Base-by-base conservation (phyloP, 1,139 yeast species). In the Sugiyamaella paludigena region DNA sequence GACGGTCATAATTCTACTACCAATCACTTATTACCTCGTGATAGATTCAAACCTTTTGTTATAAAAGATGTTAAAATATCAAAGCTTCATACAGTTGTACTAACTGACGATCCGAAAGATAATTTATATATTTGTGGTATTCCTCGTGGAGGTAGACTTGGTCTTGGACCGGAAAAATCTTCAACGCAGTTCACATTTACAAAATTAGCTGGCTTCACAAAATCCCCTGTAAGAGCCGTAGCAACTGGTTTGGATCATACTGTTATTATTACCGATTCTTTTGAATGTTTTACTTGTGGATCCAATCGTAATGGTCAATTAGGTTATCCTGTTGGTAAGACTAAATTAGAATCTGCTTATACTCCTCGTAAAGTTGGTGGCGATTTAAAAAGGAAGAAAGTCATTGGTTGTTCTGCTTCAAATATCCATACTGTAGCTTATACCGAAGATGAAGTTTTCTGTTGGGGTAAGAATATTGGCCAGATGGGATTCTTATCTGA, bases 401-500 rank as follows among this genome's bases (percentile, higher is more conserved):
- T 81, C 4, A 65, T 67, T 11, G 88, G 89, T 0, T 71, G 84
- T 8, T 70, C 84, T 0, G 84, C 87, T 10, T 87, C 96, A 1
- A 81, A 78, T 41, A 74, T 84, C 19, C 96, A 87, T 63, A 81
- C 94, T 0, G 74, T 84, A 4, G 87, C 79, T 0, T 84, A 75
- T 57, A 73, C 84, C 0, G 73, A 71, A 28, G 66, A 74, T 32
- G 76, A 75, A 9, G 59, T 88, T 7, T 79, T 72, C 54, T 69
- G 81, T 35, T 88, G 96, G 95, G 98, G 98, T 0, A 69, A 84
- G 30, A 87, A 88, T 62, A 70, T 81, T 29, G 98, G 98, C 0
- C 97, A 91, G 63, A 82, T 91, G 83, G 48, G 51, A 24, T 48
- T 48, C 26, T 7, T 32, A n/a, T 40, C 48, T 8, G 51, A 48